Conservation (phyloP, 805 yeast species). For the Yarrowia sp. region DNA sequence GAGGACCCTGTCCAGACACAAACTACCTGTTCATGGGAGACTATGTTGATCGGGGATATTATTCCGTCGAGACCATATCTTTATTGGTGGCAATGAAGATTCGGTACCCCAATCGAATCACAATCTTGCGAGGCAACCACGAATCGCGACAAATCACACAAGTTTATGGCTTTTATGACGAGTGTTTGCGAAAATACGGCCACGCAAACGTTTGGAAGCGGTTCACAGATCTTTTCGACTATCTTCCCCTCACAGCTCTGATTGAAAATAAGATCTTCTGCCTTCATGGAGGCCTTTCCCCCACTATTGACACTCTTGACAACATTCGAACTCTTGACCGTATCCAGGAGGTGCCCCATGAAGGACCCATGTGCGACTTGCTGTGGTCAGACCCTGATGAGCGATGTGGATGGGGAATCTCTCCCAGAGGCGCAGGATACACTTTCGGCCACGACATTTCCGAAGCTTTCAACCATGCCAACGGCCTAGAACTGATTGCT, state of each 20-base stretch:
- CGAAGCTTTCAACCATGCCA: conserved; percentile 94
- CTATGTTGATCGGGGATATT: conserved; percentile 89
- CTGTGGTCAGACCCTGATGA: conserved; percentile 98
- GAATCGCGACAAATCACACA: conserved; percentile 96
- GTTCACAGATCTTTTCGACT: conserved; percentile 92
- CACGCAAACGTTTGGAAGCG: conserved; percentile 93
- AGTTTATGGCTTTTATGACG: conserved; percentile 96
- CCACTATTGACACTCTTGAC: conserved; percentile 94
- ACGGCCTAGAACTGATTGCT: conserved; percentile 83
- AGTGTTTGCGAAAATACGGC: conserved; percentile 93
- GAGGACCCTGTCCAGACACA: conserved; percentile 94
- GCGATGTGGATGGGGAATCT: conserved; percentile 97
- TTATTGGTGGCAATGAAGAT: conserved; percentile 93
- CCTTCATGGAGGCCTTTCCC: conserved; percentile 93
- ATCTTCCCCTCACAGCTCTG: conserved; percentile 93
- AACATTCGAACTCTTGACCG: conserved; percentile 92
- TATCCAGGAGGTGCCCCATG: conserved; percentile 97
- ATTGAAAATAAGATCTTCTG: conserved; percentile 93
- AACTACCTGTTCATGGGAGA: conserved; percentile 88
- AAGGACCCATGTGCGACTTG: conserved; percentile 97
- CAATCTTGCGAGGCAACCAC: conserved; percentile 95
- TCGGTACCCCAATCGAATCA: conserved; percentile 89
- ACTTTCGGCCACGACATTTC: conserved; percentile 97
- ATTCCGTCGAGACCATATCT: conserved; percentile 91
- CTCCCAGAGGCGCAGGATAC: conserved; percentile 99